Conservation (phyloP, 2,329 filamentous ascomycete genomes). For the Fusarium sp. region DNA sequence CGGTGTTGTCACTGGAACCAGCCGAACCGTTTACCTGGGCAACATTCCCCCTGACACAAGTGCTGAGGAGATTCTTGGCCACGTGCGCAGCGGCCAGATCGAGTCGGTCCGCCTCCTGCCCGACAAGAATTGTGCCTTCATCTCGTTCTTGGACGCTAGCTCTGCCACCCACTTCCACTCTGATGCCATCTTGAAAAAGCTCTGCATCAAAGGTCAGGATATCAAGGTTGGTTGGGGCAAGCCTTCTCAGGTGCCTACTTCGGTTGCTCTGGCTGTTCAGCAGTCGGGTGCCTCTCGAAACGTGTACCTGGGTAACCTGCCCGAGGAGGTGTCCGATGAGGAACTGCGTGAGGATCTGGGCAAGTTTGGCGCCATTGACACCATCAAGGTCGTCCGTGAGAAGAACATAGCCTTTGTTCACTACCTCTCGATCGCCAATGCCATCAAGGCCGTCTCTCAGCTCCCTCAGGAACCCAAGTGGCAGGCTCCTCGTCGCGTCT, state of each 20-base stretch:
- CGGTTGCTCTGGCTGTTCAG: slow-evolving; percentile 96
- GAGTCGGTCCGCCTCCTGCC: slow-evolving; percentile 97
- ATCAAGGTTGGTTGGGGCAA: slow-evolving; percentile 99
- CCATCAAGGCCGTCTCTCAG: slow-evolving; percentile 97
- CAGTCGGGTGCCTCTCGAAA: slow-evolving; percentile 97
- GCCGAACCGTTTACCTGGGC: slow-evolving; percentile 95
- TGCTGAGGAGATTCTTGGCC: slow-evolving; percentile 95
- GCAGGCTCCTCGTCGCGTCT: slow-evolving; percentile 94
- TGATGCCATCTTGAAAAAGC: slow-evolving; percentile 99
- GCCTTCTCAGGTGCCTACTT: slow-evolving; percentile 96
- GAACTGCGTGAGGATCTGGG: slow-evolving; percentile 94
- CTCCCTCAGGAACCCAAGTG: slow-evolving; percentile 96
- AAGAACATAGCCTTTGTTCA: slow-evolving; percentile 99
- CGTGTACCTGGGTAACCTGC: slow-evolving; percentile 93
- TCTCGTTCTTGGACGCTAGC: slow-evolving; percentile 97
- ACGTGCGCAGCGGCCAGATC: slow-evolving; percentile 97
- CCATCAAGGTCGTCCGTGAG: slow-evolving; percentile 96
- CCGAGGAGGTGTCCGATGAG: slow-evolving; percentile 90
- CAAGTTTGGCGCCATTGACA: slow-evolving; percentile 97
- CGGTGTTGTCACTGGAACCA: slow-evolving; percentile 89
- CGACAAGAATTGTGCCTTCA: slow-evolving; percentile 99
- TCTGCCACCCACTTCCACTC: slow-evolving; percentile 99
- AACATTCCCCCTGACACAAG: slow-evolving; percentile 99
- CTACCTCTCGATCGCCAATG: slow-evolving; percentile 96
- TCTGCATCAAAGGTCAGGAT: slow-evolving; percentile 97